Percentiles rank a stretch among this genome's conserved stretches.
Conservation (phyloP, 2,329 filamentous ascomycete genomes). For the Aspergillus chevalieri region DNA sequence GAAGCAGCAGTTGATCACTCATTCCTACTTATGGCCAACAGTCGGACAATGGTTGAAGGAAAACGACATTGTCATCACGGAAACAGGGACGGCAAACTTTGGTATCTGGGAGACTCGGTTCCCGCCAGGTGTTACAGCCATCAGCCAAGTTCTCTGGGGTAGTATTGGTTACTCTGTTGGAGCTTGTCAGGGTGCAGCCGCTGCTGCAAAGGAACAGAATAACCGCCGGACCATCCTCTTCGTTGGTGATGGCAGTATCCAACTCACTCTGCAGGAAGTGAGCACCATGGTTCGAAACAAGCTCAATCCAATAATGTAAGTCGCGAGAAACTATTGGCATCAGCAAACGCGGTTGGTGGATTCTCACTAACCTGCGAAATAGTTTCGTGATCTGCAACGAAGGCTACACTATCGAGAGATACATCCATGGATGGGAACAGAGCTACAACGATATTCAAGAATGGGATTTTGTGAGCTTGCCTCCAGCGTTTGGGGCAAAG, state of each 20-base stretch:
- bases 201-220: conserved; percentile 64
- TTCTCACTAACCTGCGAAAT: conserved; percentile 27
- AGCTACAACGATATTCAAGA: conserved; percentile 72
- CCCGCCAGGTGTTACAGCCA: conserved; percentile 67
- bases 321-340: conserved; percentile 6
- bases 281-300: conserved; percentile 74
- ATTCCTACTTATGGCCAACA: conserved; percentile 64
- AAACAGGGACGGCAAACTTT: conserved; percentile 83
- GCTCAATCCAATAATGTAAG: conserved; percentile 70
- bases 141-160: conserved; percentile 72
- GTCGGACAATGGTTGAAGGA: conserved; percentile 66
- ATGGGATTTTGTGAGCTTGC: conserved; percentile 68
- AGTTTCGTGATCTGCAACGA: conserved; percentile 78
- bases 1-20: conserved; percentile 38
- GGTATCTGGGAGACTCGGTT: conserved; percentile 82
- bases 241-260: conserved; percentile 82
- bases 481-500: conserved; percentile 61
- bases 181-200: conserved; percentile 61
- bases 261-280: conserved; percentile 77
- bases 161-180: conserved; percentile 62
- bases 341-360: too few relatives aligned
- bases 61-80: conserved; percentile 73
- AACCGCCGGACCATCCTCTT: conserved; percentile 69
- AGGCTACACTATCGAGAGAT: conserved; percentile 83
- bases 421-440: conserved; percentile 76